A percentile compares a stretch with the other conserved stretches of the same genome.
Conservation (phyloP, 768 basidiomycete species). For the Cystoderma amianthinum region DNA sequence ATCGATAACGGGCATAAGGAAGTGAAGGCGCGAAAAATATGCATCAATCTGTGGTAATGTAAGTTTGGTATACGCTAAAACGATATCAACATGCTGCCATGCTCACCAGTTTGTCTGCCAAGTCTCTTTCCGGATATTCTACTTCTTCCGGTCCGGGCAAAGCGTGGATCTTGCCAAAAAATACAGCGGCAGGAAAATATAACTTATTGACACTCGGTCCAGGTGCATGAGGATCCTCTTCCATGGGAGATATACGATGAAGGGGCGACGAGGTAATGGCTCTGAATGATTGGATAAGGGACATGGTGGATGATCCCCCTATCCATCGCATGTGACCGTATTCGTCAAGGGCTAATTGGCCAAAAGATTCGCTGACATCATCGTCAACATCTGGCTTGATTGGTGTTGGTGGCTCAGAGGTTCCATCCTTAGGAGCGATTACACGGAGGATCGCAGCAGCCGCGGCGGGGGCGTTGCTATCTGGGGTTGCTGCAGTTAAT, state of each 20-base stretch:
- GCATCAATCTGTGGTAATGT: constrained; percentile 74
- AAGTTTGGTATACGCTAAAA: constrained; percentile 11
- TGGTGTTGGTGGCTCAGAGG: constrained; percentile 31
- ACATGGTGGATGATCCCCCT: constrained; percentile 88
- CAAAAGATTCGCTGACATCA: constrained; percentile 80
- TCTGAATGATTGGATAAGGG: constrained; percentile 83
- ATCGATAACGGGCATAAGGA: constrained; percentile 81
- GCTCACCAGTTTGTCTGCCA: constrained; percentile 80
- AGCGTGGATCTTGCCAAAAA: constrained; percentile 80
- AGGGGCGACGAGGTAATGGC: constrained; percentile 68
- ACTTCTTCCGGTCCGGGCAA: constrained; percentile 82
- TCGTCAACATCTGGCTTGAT: constrained; percentile 50
- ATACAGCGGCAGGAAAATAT: constrained; percentile 83
- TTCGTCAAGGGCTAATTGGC: constrained; percentile 83
- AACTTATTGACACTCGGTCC: constrained; percentile 78
- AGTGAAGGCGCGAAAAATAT: constrained; percentile 85
- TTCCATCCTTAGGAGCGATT: constrained; percentile 25
- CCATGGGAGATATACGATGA: constrained; percentile 76
- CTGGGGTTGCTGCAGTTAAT: constrained; percentile 20
- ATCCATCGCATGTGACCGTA: constrained; percentile 91
- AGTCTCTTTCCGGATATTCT: constrained; percentile 78
- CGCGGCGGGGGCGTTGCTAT: constrained; percentile 27
- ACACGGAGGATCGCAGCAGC: constrained; percentile 27
- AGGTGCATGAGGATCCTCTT: constrained; percentile 74
- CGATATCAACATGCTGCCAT: constrained; percentile 12